Evolutionary conservation across 2,329 filamentous ascomycete genomes (phyloP).

Genomic region (Trichoderma simmonsii): DNA sequence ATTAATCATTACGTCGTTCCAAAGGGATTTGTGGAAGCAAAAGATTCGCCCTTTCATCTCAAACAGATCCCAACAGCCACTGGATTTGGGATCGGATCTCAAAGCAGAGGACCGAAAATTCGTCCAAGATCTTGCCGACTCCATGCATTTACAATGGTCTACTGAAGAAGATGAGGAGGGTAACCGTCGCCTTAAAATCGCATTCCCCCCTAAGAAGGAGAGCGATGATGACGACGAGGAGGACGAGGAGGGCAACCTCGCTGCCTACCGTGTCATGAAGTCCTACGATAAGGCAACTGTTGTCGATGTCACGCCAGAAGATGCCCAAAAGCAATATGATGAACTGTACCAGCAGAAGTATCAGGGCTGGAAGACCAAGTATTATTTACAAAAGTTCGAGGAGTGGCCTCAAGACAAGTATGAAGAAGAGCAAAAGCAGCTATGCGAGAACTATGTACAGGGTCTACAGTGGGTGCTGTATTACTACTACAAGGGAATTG

Average conservation of each 20-base stretch:
- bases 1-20: conserved; percentile 71
- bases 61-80: conserved; percentile 58
- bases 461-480: conserved; percentile 96
- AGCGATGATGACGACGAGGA: conserved; percentile 65
- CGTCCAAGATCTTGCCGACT: conserved; percentile 76
- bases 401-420: conserved; percentile 81
- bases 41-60: conserved; percentile 79
- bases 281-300: conserved; percentile 89
- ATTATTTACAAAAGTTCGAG: conserved; percentile 84
- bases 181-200: conserved; percentile 49
- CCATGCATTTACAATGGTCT: conserved; percentile 55
- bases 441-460: conserved; percentile 96
- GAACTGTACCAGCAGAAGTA: conserved; percentile 90
- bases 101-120: conserved; percentile 89
- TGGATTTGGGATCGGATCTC: conserved; percentile 71
- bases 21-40: conserved; percentile 77
- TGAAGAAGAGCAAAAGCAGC: conserved; percentile 67
- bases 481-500: conserved; percentile 97
- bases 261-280: conserved; percentile 79
- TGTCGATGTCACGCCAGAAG: conserved; percentile 73
- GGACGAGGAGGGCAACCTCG: conserved; percentile 77
- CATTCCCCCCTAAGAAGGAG: conserved; percentile 48
- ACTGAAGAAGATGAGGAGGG: conserved; percentile 57
- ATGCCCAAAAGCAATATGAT: conserved; percentile 75
- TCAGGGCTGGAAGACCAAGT: conserved; percentile 86